Evolutionary conservation across 83 land plant genomes (phyloP), one percentile per base, ranked within the genome.

Genomic region (Larix sibirica): DNA sequence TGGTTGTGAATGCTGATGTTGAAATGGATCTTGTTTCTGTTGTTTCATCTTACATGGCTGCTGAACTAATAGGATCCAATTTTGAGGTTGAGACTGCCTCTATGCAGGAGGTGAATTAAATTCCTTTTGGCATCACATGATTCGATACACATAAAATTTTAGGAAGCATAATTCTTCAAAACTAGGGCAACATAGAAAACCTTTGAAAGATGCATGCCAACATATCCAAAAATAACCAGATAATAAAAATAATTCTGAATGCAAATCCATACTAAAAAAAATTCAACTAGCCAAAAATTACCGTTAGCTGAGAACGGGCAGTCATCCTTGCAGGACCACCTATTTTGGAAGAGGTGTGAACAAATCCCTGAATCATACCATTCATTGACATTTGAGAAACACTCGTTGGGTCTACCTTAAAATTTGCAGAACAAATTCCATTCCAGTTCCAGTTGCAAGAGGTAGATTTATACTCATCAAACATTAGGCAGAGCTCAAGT

Each of bases 1-100:
- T 24, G 78, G 65, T 62, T 83, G 87, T 47, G 77, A 85, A 33
- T 86, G 79, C 4, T 89, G 92, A 28, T 90, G 79, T 64, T 88
- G 94, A 18, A 81, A 12, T 21, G 87, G 58, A 62, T 87, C 69
- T 68, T 85, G 90, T 28, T 84, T 62, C 67, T 84, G 68, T 74
- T 92, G 88, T 50, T 83, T 86, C 4, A 85, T 76, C 14, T 79
- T 78, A 56, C 62, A 38, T 56, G 85, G 62, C 61, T 87, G 84
- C 44, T 86, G 87, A 68, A 84, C 26, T 4, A 89, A 85, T 31
- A 87, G 78, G 10, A 87, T 47, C 85, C 68, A 86, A 50, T 88
- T 85, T 79, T 63, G 23, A 5, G 84, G 36, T 54, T 87, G 89
- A 10, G 56, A 24, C 80, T 80, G 50, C 47, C 40, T 44, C 50